Evolutionary conservation across 805 yeast species (phyloP).

Genomic region (Saccharomycopsis javanensis): DNA sequence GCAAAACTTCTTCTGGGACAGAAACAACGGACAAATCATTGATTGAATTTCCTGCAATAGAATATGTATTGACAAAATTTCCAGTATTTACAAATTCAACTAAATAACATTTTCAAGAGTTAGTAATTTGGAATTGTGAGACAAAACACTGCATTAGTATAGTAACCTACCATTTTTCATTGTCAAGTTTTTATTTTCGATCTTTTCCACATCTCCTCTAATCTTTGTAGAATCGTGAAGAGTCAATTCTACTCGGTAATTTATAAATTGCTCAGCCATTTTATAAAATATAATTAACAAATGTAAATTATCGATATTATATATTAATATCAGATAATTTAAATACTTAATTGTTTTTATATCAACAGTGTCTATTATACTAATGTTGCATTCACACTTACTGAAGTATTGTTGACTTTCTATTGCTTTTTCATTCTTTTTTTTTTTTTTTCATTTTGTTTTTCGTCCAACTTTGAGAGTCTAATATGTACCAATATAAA

Average conservation of each 20-base stretch:
- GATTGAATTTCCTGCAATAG: conserved; percentile 32
- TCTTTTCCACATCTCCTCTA: conserved; percentile 34
- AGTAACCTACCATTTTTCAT: conserved; percentile 30
- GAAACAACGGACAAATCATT: conserved; percentile 47
- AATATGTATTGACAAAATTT: conserved; percentile 12
- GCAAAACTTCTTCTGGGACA: conserved; percentile 31
- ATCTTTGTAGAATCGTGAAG: conserved; percentile 34
- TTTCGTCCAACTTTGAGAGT: no score
- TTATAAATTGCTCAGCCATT: conserved; percentile 30
- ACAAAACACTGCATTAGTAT: not conserved
- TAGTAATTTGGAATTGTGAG: not conserved
- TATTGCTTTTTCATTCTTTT: no score
- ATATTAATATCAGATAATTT: no score
- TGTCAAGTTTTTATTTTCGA: conserved; percentile 31
- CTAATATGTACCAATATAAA: no score
- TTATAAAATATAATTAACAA: not conserved
- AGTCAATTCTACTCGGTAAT: conserved; percentile 36
- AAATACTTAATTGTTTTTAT: no score
- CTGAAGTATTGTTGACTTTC: no score
- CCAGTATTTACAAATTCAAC: conserved; percentile 14
- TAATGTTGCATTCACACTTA: no score
- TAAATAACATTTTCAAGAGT: not conserved
- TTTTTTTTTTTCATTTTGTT: no score
- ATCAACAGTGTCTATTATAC: no score
- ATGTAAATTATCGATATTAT: no score